Conservation (phyloP, 73 alveolate species). For the Effrenium voratum region DNA sequence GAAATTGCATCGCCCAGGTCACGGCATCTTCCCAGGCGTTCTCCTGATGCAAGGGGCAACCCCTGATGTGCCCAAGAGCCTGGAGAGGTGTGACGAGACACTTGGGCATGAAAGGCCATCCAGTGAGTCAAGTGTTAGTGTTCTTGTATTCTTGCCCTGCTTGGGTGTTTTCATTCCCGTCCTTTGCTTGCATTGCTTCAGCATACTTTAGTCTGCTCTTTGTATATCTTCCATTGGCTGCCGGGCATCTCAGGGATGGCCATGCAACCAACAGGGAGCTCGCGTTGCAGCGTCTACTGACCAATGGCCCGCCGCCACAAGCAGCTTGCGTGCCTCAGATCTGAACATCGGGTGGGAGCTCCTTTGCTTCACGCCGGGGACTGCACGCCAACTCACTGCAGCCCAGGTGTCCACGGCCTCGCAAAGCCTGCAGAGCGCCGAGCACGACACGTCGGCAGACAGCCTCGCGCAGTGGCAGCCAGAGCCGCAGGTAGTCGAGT, state of each 20-base stretch:
- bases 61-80: slow-evolving; percentile 1
- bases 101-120: background rate
- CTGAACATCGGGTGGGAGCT: background rate
- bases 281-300: slow-evolving; percentile 61
- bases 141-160: too few species aligned
- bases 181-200: background rate
- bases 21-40: slow-evolving; percentile 96
- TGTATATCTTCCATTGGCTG: too few species aligned
- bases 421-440: background rate
- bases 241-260: slow-evolving; percentile 8
- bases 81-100: slow-evolving; percentile 55
- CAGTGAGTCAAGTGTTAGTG: background rate
- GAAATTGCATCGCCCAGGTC: background rate
- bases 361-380: background rate
- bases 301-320: slow-evolving; percentile 75
- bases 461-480: slow-evolving; percentile 69
- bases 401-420: too few species aligned
- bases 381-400: background rate
- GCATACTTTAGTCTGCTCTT: background rate
- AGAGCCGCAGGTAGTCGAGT: slow-evolving; percentile 81
- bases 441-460: background rate
- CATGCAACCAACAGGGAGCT: slow-evolving; percentile 56
- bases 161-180: too few species aligned
- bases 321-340: slow-evolving; percentile 59
- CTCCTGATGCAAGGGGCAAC: slow-evolving; percentile 85